Evolutionary conservation across 208 protist genomes (phyloP).

Genomic region (Spongospora subterranea): DNA sequence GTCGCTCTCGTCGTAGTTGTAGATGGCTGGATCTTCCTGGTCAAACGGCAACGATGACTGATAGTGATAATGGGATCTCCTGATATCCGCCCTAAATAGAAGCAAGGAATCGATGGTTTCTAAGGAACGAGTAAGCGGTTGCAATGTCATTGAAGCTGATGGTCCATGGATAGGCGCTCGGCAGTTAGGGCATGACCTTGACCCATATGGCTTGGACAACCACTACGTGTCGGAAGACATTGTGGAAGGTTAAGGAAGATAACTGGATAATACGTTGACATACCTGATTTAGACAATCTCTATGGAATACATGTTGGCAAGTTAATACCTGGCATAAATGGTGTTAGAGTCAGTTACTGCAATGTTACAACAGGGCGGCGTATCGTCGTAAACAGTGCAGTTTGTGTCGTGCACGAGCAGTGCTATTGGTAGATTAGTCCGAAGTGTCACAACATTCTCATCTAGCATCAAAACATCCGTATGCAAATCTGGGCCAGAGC

Average conservation of each 20-base stretch:
- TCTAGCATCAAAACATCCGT: neutral
- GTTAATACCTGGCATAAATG: neutral
- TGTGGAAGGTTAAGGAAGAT: neutral
- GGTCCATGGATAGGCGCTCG: neutral
- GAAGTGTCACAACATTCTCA: neutral
- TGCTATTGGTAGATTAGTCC: neutral
- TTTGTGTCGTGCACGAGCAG: neutral
- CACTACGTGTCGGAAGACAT: neutral
- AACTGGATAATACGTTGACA: neutral
- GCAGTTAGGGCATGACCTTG: neutral
- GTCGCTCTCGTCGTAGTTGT: no score
- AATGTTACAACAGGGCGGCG: neutral
- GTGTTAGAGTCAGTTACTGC: neutral
- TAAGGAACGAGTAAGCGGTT: no score
- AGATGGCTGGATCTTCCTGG: no score
- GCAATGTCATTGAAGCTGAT: no score
- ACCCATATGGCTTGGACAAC: neutral
- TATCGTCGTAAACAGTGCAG: neutral
- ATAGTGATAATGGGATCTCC: no score
- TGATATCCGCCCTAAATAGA: no score
- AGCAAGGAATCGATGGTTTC: no score
- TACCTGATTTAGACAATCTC: neutral
- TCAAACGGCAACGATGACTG: no score
- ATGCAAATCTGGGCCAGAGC: no score
- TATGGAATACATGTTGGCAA: constrained; percentile 27